These are phyloP conservation scores for Blastobotrys raffinosifermentans DNA, from an alignment of 1,139 yeast genomes.

Conservation along the genomic window DNA sequence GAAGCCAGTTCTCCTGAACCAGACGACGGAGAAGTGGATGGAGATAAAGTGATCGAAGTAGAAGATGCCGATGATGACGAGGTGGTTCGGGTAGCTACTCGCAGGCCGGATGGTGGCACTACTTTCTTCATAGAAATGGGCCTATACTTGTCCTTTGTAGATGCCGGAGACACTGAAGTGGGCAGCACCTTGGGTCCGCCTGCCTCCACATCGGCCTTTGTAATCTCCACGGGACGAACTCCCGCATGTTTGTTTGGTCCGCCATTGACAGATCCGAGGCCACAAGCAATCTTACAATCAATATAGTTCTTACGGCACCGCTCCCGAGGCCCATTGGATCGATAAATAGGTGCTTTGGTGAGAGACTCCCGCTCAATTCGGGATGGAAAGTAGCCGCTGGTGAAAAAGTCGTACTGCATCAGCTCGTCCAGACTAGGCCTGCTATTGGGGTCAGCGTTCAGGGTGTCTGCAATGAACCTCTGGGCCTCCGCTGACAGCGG, in stretches of 20 bases:
- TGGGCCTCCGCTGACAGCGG: conserved; percentile 68
- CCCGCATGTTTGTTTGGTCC: conserved; percentile 3
- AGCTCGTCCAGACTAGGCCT: conserved; percentile 81
- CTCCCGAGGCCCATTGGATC: too few species aligned
- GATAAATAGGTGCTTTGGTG: conserved; percentile 55
- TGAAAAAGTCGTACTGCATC: conserved; percentile 64
- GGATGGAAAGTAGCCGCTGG: conserved; percentile 71
- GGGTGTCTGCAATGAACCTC: conserved; percentile 61
- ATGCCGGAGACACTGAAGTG: conserved; percentile 86
- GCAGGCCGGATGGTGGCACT: conserved; percentile 3
- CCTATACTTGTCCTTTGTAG: conserved; percentile 80
- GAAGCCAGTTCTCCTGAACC: neutral
- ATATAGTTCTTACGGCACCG: conserved; percentile 69
- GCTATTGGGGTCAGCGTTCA: conserved; percentile 69
- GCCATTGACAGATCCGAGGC: conserved; percentile 25
- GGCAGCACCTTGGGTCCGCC: conserved; percentile 73
- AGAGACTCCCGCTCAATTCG: conserved; percentile 49
- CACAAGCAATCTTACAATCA: conserved; percentile 34
- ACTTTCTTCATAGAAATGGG: conserved; percentile 39
- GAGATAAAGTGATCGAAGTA: neutral
- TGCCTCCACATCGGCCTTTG: conserved; percentile 63
- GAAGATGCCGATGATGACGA: neutral
- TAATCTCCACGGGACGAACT: conserved; percentile 44
- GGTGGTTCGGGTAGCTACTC: neutral
- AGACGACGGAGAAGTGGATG: neutral